Conservation (phyloP, 2,329 filamentous ascomycete genomes). For the Sporothrix pseudoabietina region DNA sequence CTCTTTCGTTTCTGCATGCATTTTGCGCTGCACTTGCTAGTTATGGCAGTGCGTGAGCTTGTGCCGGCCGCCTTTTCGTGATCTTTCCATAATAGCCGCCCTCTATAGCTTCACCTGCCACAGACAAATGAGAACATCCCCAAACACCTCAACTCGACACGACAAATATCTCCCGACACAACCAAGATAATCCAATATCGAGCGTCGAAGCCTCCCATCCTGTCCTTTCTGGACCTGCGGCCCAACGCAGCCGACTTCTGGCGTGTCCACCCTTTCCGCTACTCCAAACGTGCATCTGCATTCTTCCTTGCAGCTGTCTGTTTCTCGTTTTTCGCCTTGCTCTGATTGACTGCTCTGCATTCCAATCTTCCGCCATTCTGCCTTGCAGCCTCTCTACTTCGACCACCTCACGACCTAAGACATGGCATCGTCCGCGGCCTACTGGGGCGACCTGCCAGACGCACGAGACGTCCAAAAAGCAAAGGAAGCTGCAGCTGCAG, state of each 20-base stretch:
- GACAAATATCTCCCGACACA: background rate
- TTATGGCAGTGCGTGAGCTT: slow-evolving; percentile 31
- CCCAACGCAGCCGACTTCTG: slow-evolving; percentile 23
- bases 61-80: slow-evolving; percentile 6
- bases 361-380: slow-evolving; percentile 25
- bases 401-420: slow-evolving; percentile 23
- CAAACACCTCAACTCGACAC: background rate
- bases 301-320: slow-evolving; percentile 15
- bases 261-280: background rate
- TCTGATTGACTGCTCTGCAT: slow-evolving; percentile 4
- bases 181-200: background rate
- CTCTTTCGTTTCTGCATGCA: slow-evolving; percentile 41
- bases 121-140: background rate
- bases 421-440: slow-evolving; percentile 52
- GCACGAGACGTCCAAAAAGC: slow-evolving; percentile 36
- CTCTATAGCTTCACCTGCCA: slow-evolving; percentile 1
- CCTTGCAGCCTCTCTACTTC: slow-evolving; percentile 10
- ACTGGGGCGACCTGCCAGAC: slow-evolving; percentile 61
- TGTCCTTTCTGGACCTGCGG: background rate
- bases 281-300: background rate
- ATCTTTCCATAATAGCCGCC: slow-evolving; percentile 1
- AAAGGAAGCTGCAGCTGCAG: slow-evolving; percentile 45
- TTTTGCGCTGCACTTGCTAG: slow-evolving; percentile 52
- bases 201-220: background rate
- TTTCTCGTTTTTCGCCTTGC: slow-evolving; percentile 12